Conservation (phyloP, 768 basidiomycete species). For the Mycena leptocephala region DNA sequence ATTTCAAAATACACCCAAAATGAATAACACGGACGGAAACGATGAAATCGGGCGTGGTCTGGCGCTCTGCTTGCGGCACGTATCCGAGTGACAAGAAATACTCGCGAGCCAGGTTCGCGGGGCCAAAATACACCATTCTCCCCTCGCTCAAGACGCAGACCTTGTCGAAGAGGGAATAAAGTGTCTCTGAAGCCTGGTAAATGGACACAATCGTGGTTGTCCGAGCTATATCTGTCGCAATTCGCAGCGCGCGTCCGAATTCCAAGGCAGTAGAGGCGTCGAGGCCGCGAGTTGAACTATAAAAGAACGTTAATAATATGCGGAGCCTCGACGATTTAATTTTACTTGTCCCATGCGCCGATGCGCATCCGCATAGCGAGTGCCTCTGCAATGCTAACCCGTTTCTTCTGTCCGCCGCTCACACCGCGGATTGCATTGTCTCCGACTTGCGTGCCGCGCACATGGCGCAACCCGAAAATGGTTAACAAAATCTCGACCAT, state of each 20-base stretch:
- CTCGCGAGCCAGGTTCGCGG: slow-evolving; percentile 72
- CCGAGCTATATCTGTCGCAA: slow-evolving; percentile 72
- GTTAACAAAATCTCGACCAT: slow-evolving; percentile 73
- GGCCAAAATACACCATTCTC: slow-evolving; percentile 83
- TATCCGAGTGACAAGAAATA: slow-evolving; percentile 77
- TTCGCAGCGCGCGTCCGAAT: slow-evolving; percentile 78
- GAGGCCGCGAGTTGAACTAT: slow-evolving; percentile 77
- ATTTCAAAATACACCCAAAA: too few relatives aligned
- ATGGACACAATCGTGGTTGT: slow-evolving; percentile 83
- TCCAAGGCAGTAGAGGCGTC: slow-evolving; percentile 83
- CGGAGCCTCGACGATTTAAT: background rate
- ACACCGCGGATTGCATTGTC: slow-evolving; percentile 84
- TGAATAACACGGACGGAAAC: slow-evolving; percentile 54
- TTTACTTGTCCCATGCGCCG: slow-evolving; percentile 85
- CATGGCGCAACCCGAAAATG: slow-evolving; percentile 85
- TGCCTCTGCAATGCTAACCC: slow-evolving; percentile 85
- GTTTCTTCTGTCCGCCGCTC: slow-evolving; percentile 85
- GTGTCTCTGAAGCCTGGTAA: slow-evolving; percentile 85
- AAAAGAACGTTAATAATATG: background rate
- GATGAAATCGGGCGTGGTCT: slow-evolving; percentile 78
- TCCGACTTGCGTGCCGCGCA: slow-evolving; percentile 82
- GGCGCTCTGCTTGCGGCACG: slow-evolving; percentile 68
- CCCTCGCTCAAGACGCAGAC: slow-evolving; percentile 86
- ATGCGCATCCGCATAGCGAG: slow-evolving; percentile 75
- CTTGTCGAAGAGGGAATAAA: slow-evolving; percentile 76